Base-by-base conservation (phyloP, 768 basidiomycete genomes). In the Trametopsis cervina region DNA sequence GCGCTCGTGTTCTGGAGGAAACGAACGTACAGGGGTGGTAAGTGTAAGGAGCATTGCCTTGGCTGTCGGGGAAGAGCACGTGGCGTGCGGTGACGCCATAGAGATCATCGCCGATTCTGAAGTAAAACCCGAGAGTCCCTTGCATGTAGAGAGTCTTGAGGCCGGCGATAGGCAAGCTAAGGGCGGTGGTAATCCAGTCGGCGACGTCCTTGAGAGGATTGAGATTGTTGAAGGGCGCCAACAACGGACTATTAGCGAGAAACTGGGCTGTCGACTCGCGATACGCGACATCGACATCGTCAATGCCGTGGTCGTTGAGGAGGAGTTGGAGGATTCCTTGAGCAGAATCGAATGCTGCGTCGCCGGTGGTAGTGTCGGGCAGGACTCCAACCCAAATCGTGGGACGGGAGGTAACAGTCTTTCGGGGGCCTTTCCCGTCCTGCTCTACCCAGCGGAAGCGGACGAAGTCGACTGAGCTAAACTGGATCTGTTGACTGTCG, bases 121-220 rank as follows among this genome's bases (percentile, higher is more conserved):
- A 66, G 45, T 68, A 71, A 41, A 66, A 58, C 13, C 67, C 68
- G 12, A 68, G 27, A 4, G 66, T 70, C 2, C 70, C 69, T 57
- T 69, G 63, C 49, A 52, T 62, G 15, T 58, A 18, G 4, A 39
- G 21, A 10, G 64, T 69, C 54, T 59, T 59, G 41, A 42, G 25
- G 40, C 68, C 59, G 46, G 71, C 63, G 42, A 71, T 70, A 7
- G 60, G 66, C 24, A 71, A 57, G 50, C 70, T 54, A 45, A 70
- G 71, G 1, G 66, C 50, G 45, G 63, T 60, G 12, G 70, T 61
- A 27, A 72, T 35, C 11, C 39, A 43, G 51, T 69, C 60, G 48
- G 69, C 65, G 42, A 68, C 56, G 41, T 51, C 43, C 56, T 64
- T 64, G 44, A 66, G 60, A 38, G 64, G 52, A 52, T 69, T 42